Evolutionary conservation across 345 rosid genomes (phyloP).

Genomic region (Eucalyptus tenuipes): DNA sequence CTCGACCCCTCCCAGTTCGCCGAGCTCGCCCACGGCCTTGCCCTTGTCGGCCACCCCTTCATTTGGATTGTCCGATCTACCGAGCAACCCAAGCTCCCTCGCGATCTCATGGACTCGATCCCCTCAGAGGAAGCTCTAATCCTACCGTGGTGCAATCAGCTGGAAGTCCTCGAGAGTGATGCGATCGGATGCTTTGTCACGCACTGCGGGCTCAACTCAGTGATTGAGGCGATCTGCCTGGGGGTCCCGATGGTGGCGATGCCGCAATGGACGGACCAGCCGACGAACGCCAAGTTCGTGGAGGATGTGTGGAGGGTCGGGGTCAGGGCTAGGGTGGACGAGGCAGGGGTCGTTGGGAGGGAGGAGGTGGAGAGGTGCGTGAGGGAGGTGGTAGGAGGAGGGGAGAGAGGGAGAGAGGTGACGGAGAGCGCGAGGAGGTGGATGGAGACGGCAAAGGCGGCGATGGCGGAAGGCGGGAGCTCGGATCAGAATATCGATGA

Average conservation of each 20-base stretch:
- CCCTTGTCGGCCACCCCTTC: neutral
- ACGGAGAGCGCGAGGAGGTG: neutral
- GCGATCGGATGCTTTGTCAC: slow-evolving; percentile 24
- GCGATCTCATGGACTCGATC: neutral
- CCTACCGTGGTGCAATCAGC: slow-evolving; percentile 19
- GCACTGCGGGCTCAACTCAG: slow-evolving; percentile 28
- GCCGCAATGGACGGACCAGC: slow-evolving; percentile 31
- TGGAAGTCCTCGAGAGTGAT: neutral
- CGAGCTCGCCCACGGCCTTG: slow-evolving; percentile 9
- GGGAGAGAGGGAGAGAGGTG: neutral
- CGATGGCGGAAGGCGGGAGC: neutral
- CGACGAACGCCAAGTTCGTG: slow-evolving; percentile 14
- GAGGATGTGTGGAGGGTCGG: slow-evolving; percentile 28
- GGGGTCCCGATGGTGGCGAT: slow-evolving; percentile 32
- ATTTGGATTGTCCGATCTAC: slow-evolving; percentile 15
- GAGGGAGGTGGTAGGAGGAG: neutral
- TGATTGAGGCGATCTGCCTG: slow-evolving; percentile 17
- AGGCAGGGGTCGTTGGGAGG: slow-evolving; percentile 1
- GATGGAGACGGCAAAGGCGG: neutral
- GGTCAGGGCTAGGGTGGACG: neutral
- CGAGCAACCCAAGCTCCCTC: slow-evolving; percentile 12
- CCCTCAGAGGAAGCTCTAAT: slow-evolving; percentile 2
- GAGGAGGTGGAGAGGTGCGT: neutral
- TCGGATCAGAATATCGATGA: neutral
- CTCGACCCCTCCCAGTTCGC: neutral